These are phyloP conservation scores for Suhomyces wounanorum DNA, from an alignment of 1,139 yeast genomes.

Conservation along the genomic window DNA sequence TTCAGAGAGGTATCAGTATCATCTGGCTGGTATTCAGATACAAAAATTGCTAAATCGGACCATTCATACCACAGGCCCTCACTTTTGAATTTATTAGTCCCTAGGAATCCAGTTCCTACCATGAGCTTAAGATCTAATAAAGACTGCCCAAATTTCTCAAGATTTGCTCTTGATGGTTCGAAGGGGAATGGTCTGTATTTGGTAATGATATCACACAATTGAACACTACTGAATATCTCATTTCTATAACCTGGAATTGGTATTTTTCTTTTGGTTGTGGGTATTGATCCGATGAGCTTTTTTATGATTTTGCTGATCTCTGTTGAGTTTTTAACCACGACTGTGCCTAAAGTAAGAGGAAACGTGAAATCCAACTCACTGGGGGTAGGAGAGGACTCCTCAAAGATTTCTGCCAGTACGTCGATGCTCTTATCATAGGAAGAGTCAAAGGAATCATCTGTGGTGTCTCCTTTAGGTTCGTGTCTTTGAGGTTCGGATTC, in stretches of 20 bases:
- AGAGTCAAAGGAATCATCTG: constrained; percentile 8
- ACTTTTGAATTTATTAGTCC: constrained; percentile 40
- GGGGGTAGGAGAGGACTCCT: constrained; percentile 2
- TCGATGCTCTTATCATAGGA: constrained; percentile 6
- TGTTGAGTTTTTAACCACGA: constrained; percentile 18
- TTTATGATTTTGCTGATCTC: constrained; percentile 27
- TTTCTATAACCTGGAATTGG: constrained; percentile 46
- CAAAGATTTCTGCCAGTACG: constrained; percentile 3
- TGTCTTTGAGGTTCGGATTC: constrained; percentile 15
- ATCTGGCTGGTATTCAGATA: constrained; percentile 19
- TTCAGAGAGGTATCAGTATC: not conserved
- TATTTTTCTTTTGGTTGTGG: constrained; percentile 35
- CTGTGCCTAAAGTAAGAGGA: constrained; percentile 39
- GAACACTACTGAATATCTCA: constrained; percentile 45
- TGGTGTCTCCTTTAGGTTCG: constrained; percentile 15
- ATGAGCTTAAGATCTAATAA: constrained; percentile 40
- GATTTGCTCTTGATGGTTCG: constrained; percentile 39
- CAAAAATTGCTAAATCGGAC: constrained; percentile 37
- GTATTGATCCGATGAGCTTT: constrained; percentile 28
- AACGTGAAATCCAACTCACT: constrained; percentile 24
- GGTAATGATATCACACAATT: constrained; percentile 33
- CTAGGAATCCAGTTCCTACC: constrained; percentile 35
- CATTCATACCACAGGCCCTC: constrained; percentile 53
- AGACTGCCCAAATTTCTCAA: constrained; percentile 48
- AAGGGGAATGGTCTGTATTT: constrained; percentile 36